Percentiles rank a stretch among this genome's conserved stretches.
These are phyloP conservation scores for Rhodotorula sp. DNA, from an alignment of 1,284 basidiomycete species.

Conservation along the genomic window DNA sequence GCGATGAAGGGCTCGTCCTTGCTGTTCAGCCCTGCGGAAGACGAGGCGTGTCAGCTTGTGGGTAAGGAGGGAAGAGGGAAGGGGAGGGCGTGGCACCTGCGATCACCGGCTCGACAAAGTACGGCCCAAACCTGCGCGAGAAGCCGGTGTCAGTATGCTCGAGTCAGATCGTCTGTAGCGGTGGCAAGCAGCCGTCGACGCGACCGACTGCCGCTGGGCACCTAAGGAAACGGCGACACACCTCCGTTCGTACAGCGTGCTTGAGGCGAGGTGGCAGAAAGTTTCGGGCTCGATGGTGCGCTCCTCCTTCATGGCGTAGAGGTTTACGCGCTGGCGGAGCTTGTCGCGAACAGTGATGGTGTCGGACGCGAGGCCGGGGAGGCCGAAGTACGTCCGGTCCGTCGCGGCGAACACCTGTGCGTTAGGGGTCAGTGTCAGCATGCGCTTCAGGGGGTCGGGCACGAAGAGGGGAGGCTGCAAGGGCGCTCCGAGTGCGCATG, in stretches of 20 bases:
- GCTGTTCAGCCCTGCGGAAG: conserved; percentile 59
- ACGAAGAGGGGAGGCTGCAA: no score
- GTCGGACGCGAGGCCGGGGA: conserved; percentile 92
- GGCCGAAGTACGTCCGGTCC: conserved; percentile 87
- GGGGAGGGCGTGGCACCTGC: conserved; percentile 61
- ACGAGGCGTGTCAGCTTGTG: conserved; percentile 2
- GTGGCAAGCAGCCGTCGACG: no score
- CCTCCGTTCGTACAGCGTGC: conserved; percentile 94
- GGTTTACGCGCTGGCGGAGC: conserved; percentile 92
- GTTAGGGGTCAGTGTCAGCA: background rate
- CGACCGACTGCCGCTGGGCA: background rate
- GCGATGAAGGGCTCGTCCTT: conserved; percentile 91
- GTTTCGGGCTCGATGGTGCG: conserved; percentile 94
- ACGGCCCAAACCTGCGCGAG: conserved; percentile 72
- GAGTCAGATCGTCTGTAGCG: no score
- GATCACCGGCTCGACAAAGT: conserved; percentile 96
- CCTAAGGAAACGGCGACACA: conserved; percentile 46
- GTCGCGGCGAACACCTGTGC: conserved; percentile 87
- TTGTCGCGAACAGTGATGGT: conserved; percentile 89
- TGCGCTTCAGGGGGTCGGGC: no score
- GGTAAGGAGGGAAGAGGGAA: background rate
- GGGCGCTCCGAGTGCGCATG: no score
- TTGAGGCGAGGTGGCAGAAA: conserved; percentile 93
- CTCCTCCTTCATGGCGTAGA: conserved; percentile 99
- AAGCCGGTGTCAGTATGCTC: background rate